Evolutionary conservation across 2,329 filamentous ascomycete genomes (phyloP).

Genomic region (Aspergillus intermedius): DNA sequence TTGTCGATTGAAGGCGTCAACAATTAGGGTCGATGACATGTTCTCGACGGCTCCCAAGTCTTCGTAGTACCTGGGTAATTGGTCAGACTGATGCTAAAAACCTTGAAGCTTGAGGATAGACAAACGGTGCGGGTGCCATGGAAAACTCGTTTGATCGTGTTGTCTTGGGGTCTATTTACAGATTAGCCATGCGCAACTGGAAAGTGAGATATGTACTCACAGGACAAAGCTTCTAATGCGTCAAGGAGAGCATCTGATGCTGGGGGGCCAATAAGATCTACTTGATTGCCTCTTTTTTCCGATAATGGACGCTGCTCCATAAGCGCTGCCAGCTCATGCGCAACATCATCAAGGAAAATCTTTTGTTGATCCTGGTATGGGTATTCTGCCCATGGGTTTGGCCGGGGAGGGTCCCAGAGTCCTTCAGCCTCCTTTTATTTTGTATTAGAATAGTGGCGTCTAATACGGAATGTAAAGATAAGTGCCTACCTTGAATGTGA

Average conservation of each 20-base stretch:
- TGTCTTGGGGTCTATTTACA: constrained; percentile 23
- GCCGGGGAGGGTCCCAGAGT: constrained; percentile 40
- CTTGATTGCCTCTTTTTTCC: constrained; percentile 30
- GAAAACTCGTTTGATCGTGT: constrained; percentile 22
- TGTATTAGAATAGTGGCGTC: constrained; percentile 1
- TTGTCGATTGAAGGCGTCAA: constrained; percentile 59
- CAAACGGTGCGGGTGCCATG: constrained; percentile 28
- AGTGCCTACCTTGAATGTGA: constrained; percentile 41
- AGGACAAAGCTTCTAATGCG: constrained; percentile 28
- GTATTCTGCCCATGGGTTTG: constrained; percentile 23
- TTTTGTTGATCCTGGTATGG: constrained; percentile 37
- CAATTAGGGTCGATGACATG: constrained; percentile 56
- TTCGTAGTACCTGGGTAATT: constrained; percentile 46
- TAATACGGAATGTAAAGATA: background rate
- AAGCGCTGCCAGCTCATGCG: constrained; percentile 51
- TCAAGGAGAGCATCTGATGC: constrained; percentile 35
- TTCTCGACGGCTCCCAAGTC: constrained; percentile 57
- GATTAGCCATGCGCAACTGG: constrained; percentile 8
- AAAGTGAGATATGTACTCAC: constrained; percentile 17
- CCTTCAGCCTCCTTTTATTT: constrained; percentile 23
- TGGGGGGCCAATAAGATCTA: constrained; percentile 26
- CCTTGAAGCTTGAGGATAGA: constrained; percentile 6
- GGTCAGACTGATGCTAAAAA: background rate
- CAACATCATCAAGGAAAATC: constrained; percentile 54
- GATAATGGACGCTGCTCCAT: constrained; percentile 40